Base-by-base conservation (phyloP, 169 alveolate genomes). In the Eimeria zaria region DNA sequence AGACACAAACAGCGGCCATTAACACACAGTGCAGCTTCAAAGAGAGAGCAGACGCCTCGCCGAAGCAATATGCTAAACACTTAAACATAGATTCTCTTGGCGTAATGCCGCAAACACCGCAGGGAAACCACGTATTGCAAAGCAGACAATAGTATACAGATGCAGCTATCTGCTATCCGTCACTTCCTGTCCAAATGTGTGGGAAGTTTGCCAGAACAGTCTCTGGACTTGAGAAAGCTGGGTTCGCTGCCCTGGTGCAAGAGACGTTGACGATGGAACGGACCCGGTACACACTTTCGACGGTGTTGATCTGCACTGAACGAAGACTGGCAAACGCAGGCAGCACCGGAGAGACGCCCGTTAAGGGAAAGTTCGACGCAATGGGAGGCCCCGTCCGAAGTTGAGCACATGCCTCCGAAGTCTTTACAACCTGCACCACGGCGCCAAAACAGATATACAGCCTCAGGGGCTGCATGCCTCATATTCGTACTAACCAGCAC, bases 301-400 rank as follows among this genome's bases (percentile, higher is more conserved):
- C 64, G 93, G 20, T 33, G 64, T 44, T 87, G 93, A 83, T 87
- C 93, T 36, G 93, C 93, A 87, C 39, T 53, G 83, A 39, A 87
- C 33, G 93, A 71, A 18, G 58, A 33, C 36, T 62, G 30, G 55
- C 93, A 87, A 60, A 87, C 93, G 93, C 93, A 87, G 62, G 93
- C 93, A 41, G 83, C 93, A 24, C 93, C 93, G 8, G 81, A 58
- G 33, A 87, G 30, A 48, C 93, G 93, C 16, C 81, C 93, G 81
- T 51, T 87, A 7, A 27, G 93, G 27, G 60, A 53, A 27, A 87
- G 41, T 22, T 87, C 93, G 18, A 60, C 83, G 51, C 93, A 87
- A 22, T 62, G 93, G 16, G 93, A 87, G 18, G 93, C 93, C 46
- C 93, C 93, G 46, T 41, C 71, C 6, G 53, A 41, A 8, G 81